Percentiles rank a stretch among this genome's conserved stretches.
Evolutionary conservation across 176 grass and related monocot species (phyloP).

Genomic region (Bonia amplexicaulis): DNA sequence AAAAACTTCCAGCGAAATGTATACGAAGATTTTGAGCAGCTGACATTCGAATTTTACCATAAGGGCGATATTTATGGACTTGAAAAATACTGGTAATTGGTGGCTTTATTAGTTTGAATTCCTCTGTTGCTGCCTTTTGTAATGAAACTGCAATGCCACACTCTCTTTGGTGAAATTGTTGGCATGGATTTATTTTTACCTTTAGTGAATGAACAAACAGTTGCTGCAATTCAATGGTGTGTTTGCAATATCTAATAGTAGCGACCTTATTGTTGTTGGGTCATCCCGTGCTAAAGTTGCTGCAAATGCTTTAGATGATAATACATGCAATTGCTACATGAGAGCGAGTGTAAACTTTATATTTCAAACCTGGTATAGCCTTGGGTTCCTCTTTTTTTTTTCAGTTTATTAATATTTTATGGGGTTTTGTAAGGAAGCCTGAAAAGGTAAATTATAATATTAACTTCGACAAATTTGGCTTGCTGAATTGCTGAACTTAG

Average conservation of each 20-base stretch:
- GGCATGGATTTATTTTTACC: not conserved
- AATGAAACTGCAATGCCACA: not conserved
- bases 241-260: not conserved
- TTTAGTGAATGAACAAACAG: not conserved
- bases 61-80: slow-evolving; percentile 95
- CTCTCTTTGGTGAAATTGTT: slow-evolving; percentile 3
- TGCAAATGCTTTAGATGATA: not conserved
- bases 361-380: not conserved
- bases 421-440: not conserved
- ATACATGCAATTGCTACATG: not conserved
- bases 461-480: not conserved
- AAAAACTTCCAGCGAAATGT: slow-evolving; percentile 79
- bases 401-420: not conserved
- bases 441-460: not conserved
- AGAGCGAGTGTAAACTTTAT: not conserved
- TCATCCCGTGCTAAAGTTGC: not conserved
- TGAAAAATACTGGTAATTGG: slow-evolving; percentile 95
- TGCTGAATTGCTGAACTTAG: not conserved
- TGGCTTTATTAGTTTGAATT: slow-evolving; percentile 4
- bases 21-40: slow-evolving; percentile 92
- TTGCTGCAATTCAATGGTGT: not conserved
- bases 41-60: slow-evolving; percentile 64
- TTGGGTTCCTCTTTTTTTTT: not conserved
- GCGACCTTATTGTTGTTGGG: not conserved
- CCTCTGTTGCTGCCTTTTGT: not conserved